phyloP scores from a whole-genome alignment of 805 yeast species.

The Myxozyma monticola region DNA sequence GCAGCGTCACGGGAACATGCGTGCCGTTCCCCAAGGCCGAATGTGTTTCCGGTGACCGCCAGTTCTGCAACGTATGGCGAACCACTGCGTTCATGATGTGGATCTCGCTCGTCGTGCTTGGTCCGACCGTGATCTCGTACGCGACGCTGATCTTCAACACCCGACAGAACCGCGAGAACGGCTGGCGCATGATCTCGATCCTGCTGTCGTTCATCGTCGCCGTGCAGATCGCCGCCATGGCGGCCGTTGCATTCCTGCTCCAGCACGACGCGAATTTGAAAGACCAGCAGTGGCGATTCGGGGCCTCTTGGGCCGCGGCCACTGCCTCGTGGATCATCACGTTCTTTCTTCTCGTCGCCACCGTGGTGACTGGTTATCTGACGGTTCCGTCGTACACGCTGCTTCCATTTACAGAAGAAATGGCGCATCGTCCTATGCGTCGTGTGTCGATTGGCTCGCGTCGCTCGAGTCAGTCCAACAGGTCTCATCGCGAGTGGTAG shows the following conservation, averaged over 20 bases:
- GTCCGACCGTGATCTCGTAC: slow-evolving; percentile 18
- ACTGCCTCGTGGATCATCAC: slow-evolving; percentile 8
- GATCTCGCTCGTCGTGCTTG: slow-evolving; percentile 23
- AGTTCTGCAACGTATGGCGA: slow-evolving; percentile 26
- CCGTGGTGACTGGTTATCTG: slow-evolving; percentile 15
- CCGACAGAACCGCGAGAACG: slow-evolving; percentile 22
- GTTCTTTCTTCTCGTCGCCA: slow-evolving; percentile 6
- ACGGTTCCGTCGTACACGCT: slow-evolving; percentile 16
- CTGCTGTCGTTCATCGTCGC: slow-evolving; percentile 9
- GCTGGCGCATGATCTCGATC: slow-evolving; percentile 18
- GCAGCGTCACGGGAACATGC: slow-evolving; percentile 16
- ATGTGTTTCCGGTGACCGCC: slow-evolving; percentile 20
- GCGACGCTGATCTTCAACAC: slow-evolving; percentile 12
- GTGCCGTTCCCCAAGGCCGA: slow-evolving; percentile 17
- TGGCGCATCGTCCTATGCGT: background rate
- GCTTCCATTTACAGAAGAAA: slow-evolving; percentile 1
- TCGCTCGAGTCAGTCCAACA: background rate
- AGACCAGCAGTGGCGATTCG: slow-evolving; percentile 14
- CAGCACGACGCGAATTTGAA: slow-evolving; percentile 11
- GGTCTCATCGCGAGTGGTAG: background rate
- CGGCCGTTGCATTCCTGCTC: slow-evolving; percentile 14
- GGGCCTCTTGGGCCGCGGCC: slow-evolving; percentile 21
- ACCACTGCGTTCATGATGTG: slow-evolving; percentile 27
- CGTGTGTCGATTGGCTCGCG: background rate
- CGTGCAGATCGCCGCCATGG: slow-evolving; percentile 21